Evolutionary conservation across 495 filamentous ascomycete species (phyloP).

Genomic region (Clavariopsis aquatica): DNA sequence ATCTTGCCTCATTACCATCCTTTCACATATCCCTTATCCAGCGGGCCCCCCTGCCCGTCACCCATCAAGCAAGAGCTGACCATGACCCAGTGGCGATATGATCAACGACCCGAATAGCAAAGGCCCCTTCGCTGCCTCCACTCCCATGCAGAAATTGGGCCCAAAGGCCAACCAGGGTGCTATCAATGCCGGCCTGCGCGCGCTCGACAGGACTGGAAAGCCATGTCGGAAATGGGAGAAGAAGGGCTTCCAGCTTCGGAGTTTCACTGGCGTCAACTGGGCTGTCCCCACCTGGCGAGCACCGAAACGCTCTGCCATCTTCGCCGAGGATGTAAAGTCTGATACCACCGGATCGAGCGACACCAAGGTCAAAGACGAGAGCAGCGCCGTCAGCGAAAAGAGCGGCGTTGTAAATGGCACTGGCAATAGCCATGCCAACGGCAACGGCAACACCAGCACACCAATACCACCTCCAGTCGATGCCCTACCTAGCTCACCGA

Average conservation of each 20-base stretch:
- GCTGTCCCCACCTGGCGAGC: conserved; percentile 80
- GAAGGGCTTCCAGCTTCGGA: conserved; percentile 79
- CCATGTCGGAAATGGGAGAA: conserved; percentile 90
- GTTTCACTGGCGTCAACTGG: conserved; percentile 89
- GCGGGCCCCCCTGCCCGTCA: background rate
- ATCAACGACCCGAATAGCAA: conserved; percentile 37
- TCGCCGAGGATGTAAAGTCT: conserved; percentile 51
- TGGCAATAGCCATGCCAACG: conserved; percentile 51
- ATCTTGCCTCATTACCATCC: background rate
- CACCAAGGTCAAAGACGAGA: conserved; percentile 73
- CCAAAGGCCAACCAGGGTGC: conserved; percentile 97
- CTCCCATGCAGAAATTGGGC: conserved; percentile 72
- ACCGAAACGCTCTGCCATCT: conserved; percentile 54
- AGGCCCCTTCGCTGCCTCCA: conserved; percentile 31
- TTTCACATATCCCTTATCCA: background rate
- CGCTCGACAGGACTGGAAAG: conserved; percentile 84
- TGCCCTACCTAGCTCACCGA: conserved; percentile 49
- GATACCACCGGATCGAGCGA: conserved; percentile 67
- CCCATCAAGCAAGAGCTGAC: conserved; percentile 11
- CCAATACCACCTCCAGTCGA: conserved; percentile 9
- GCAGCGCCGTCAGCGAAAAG: conserved; percentile 70
- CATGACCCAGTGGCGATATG: conserved; percentile 34
- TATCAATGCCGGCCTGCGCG: conserved; percentile 94
- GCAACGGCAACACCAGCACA: conserved; percentile 55
- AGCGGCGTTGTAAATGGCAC: conserved; percentile 56